Conservation (phyloP, 345 rosid species). For the Luvunga scandens region DNA sequence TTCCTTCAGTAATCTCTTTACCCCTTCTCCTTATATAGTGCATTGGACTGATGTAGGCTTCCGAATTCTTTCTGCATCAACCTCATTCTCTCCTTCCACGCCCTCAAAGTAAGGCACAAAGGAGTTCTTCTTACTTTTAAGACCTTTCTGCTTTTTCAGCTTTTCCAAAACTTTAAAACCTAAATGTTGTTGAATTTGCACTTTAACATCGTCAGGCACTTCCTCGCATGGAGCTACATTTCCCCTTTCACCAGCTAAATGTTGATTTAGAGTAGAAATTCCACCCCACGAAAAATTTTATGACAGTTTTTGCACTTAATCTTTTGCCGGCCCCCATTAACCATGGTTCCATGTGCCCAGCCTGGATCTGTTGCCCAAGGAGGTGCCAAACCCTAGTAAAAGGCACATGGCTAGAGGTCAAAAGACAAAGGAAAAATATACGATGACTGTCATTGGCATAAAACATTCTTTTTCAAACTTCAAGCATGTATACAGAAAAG, state of each 20-base stretch:
- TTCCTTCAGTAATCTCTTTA: conserved; percentile 24
- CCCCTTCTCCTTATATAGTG: conserved; percentile 28
- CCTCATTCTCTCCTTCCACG: conserved; percentile 17
- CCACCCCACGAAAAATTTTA: conserved; percentile 35
- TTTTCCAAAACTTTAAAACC: conserved; percentile 32
- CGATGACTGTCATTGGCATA: background rate
- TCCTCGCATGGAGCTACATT: conserved; percentile 33
- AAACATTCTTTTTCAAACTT: background rate
- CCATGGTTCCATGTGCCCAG: conserved; percentile 44
- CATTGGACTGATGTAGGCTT: conserved; percentile 3
- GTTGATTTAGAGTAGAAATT: conserved; percentile 36
- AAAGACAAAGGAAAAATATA: background rate
- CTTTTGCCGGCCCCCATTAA: conserved; percentile 34
- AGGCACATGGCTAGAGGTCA: background rate
- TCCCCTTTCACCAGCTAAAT: conserved; percentile 35
- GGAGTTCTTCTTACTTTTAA: conserved; percentile 7
- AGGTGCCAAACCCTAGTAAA: conserved; percentile 24
- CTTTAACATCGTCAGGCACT: conserved; percentile 30
- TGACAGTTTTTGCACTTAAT: conserved; percentile 38
- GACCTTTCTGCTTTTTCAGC: conserved; percentile 25
- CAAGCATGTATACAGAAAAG: background rate
- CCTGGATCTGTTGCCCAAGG: conserved; percentile 37
- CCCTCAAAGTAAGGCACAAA: conserved; percentile 7
- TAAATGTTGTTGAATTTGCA: conserved; percentile 31
- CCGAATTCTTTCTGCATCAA: background rate